Evolutionary conservation across 768 basidiomycete species (phyloP).

Genomic region (Phaffia australis): DNA sequence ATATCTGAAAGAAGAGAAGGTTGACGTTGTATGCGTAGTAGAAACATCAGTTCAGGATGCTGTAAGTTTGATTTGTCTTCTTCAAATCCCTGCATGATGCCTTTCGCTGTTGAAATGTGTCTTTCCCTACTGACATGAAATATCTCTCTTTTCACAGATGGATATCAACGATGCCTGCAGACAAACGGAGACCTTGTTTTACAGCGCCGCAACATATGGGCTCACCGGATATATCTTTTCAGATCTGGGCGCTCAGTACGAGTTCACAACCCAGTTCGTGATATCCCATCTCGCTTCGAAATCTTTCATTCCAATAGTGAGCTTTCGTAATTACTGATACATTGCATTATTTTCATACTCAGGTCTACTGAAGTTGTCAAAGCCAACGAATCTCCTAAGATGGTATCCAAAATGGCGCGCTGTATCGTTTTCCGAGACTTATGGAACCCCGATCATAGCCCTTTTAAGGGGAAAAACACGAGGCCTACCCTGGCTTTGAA

Average conservation of each 20-base stretch:
- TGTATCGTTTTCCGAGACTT: not conserved
- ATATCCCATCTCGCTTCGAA: constrained; percentile 34
- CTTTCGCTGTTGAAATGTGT: not conserved
- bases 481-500: constrained; percentile 74
- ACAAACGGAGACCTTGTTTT: constrained; percentile 63
- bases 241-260: constrained; percentile 67
- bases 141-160: constrained; percentile 44
- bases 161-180: constrained; percentile 70
- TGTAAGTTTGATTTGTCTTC: not conserved
- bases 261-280: constrained; percentile 65
- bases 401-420: constrained; percentile 4
- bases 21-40: constrained; percentile 75
- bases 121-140: constrained; percentile 22
- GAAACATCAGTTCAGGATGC: constrained; percentile 57
- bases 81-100: not conserved
- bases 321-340: not conserved
- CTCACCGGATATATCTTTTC: constrained; percentile 88
- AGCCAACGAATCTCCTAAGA: constrained; percentile 7
- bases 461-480: constrained; percentile 58
- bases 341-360: not conserved
- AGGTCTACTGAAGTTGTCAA: constrained; percentile 3
- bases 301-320: not conserved
- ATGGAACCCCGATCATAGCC: constrained; percentile 30
- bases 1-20: constrained; percentile 32
- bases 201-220: constrained; percentile 85